Evolutionary conservation across 495 filamentous ascomycete genomes (phyloP), one percentile per base, ranked within the genome.

Genomic region (Trichoderma erinaceum): DNA sequence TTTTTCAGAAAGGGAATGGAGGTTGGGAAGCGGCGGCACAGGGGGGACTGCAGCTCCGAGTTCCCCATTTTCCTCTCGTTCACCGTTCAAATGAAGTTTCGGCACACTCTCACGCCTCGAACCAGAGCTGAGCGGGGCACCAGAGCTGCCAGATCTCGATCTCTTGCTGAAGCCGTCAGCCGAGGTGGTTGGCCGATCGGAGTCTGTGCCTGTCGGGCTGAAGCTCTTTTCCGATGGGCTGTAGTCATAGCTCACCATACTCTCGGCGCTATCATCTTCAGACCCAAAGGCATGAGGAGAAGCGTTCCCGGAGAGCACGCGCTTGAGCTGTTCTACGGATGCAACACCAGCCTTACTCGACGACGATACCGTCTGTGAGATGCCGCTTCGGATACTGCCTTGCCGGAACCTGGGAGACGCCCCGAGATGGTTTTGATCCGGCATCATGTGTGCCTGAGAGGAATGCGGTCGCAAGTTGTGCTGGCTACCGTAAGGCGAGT

Each of bases 321-420:
- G 85, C 75, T 93, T 93, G 69, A 97, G 81, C 71, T 96, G 92
- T 67, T 93, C 92, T n/a, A 96, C 88, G 44, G 90, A 88, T n/a
- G 92, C 86, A 13, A 92, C 86, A 21, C 85, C 88, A 35, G 84
- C 87, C 68, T 86, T 77, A 73, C 79, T 86, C 38, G 87, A 88
- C 64, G 82, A 82, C 69, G 81, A 84, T 21, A 81, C 81, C 21
- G 83, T 80, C 35, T 79, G 81, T 0, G 88, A 87, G 32, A 73
- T 71, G 41, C 75, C 77, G 70, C 80, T 83, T 41, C 78, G 80
- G 50, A 80, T 65, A 67, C 80, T 82, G 4, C 77, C 72, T 61
- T 83, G 82, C 41, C 81, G 78, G 43, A 78, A 52, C 69, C 68
- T 73, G 13, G 69, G 58, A n/a, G 32, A 27, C n/a, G 67, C 3